Base-by-base conservation (phyloP, 2,329 filamentous ascomycete species). In the Fusarium xylarioides region DNA sequence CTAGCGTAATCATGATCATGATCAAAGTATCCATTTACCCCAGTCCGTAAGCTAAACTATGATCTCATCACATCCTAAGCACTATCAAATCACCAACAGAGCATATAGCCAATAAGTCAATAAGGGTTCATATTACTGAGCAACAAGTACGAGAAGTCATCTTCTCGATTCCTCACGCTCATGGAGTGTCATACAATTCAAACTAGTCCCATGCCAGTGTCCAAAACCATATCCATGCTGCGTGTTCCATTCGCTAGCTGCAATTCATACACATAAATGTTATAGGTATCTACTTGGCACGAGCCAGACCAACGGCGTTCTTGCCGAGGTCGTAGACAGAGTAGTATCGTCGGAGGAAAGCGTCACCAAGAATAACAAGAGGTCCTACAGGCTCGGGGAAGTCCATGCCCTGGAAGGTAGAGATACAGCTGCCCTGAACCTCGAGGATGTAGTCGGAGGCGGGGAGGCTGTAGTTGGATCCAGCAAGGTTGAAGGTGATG, bases 351-450 rank as follows among this genome's bases (percentile, higher is more conserved):
- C 94, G 91, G 81, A 93, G 87, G 88, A 93, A 93, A 54, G 91
- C 93, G 83, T 97, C 95, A 79, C 96, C 96, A 32, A 99, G 91
- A 74, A 99, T 99, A 71, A 94, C 95, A 74, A 99, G 90, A 76
- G 96, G 96, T 52, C 96, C 95, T 67, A 93, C 92, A 43, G 95
- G 95, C 80, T 91, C 93, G 64, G 95, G 92, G 85, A 94, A 91
- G 83, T 95, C 96, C 92, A 98, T 97, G 79, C 95, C 95, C 91
- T 97, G 97, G 86, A 99, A 97, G 77, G 94, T 93, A 71, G 95
- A 98, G 84, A 99, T 97, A 85, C 96, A 99, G 82, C 92, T 95
- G 78, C 95, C 96, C 81, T 95, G 93, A 47, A 98, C 91, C 85
- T 99, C 95, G 44, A 99, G 91, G 77, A 98, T 95, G 87, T 99